These are phyloP conservation scores for Arthrobotrys sinensis DNA, from an alignment of 2,329 filamentous ascomycete species.

Conservation along the genomic window DNA sequence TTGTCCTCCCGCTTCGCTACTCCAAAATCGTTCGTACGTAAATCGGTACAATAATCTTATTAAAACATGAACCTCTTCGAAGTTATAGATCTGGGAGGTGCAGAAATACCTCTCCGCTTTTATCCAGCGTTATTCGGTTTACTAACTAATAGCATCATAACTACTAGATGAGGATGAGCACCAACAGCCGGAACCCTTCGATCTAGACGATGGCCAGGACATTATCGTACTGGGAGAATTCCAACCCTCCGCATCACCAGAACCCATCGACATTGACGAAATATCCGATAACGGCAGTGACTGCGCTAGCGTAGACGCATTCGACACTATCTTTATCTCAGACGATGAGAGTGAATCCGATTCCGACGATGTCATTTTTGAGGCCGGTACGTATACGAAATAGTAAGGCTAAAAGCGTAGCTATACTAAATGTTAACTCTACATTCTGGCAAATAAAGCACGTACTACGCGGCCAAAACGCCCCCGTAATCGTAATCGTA, in stretches of 20 bases:
- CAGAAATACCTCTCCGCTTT: not conserved
- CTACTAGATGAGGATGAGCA: slow-evolving; percentile 28
- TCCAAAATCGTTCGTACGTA: not conserved
- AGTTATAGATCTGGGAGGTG: slow-evolving; percentile 54
- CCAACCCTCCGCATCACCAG: not conserved
- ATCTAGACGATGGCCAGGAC: not conserved
- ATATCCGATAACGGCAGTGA: not conserved
- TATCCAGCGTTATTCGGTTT: not conserved
- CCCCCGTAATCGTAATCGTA: slow-evolving; percentile 16
- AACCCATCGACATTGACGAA: slow-evolving; percentile 8
- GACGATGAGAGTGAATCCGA: slow-evolving; percentile 33
- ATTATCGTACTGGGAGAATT: slow-evolving; percentile 1
- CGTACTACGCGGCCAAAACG: slow-evolving; percentile 15
- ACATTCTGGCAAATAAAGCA: not conserved
- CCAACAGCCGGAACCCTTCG: not conserved
- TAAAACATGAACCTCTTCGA: slow-evolving; percentile 44
- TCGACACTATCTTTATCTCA: slow-evolving; percentile 46
- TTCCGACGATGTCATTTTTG: slow-evolving; percentile 49
- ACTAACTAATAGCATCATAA: not conserved
- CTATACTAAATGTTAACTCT: not conserved
- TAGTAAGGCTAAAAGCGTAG: not conserved
- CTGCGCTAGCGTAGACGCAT: slow-evolving; percentile 21
- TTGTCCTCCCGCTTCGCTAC: not conserved
- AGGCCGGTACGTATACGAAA: slow-evolving; percentile 23
- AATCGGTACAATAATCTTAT: not conserved